Evolutionary conservation across 1,139 yeast species (phyloP).

Genomic region (Zygosaccharomyces pseudobailii): DNA sequence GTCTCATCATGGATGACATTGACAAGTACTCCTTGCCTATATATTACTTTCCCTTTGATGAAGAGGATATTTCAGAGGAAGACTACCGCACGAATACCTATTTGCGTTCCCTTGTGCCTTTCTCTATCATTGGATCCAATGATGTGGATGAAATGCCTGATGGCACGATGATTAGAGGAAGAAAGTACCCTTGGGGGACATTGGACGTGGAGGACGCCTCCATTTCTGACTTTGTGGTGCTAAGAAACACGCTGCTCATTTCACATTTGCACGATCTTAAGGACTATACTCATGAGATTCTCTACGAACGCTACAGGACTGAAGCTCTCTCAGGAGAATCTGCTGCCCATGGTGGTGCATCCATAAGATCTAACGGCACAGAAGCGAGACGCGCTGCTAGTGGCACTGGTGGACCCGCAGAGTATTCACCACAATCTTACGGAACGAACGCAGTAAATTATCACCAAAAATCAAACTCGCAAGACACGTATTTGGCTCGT

Average conservation of each 20-base stretch:
- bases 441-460: slow-evolving; percentile 1
- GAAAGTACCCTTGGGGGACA: slow-evolving; percentile 93
- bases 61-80: slow-evolving; percentile 62
- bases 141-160: slow-evolving; percentile 50
- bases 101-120: slow-evolving; percentile 73
- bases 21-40: slow-evolving; percentile 74
- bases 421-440: slow-evolving; percentile 2
- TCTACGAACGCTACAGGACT: slow-evolving; percentile 91
- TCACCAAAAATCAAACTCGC: slow-evolving; percentile 10
- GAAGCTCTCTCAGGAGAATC: slow-evolving; percentile 64
- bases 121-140: slow-evolving; percentile 80
- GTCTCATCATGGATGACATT: slow-evolving; percentile 62
- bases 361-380: slow-evolving; percentile 7
- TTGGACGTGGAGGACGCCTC: slow-evolving; percentile 84
- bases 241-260: slow-evolving; percentile 78
- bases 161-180: slow-evolving; percentile 65
- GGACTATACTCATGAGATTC: slow-evolving; percentile 85
- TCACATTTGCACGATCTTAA: slow-evolving; percentile 92
- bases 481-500: slow-evolving; percentile 54
- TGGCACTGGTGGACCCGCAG: neutral
- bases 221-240: slow-evolving; percentile 75
- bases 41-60: slow-evolving; percentile 71
- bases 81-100: slow-evolving; percentile 76
- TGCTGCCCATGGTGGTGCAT: slow-evolving; percentile 15
- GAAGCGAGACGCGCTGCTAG: slow-evolving; percentile 13